These are phyloP conservation scores for Astrephomene gubernaculifera DNA, from an alignment of 139 green algal species.

Conservation along the genomic window DNA sequence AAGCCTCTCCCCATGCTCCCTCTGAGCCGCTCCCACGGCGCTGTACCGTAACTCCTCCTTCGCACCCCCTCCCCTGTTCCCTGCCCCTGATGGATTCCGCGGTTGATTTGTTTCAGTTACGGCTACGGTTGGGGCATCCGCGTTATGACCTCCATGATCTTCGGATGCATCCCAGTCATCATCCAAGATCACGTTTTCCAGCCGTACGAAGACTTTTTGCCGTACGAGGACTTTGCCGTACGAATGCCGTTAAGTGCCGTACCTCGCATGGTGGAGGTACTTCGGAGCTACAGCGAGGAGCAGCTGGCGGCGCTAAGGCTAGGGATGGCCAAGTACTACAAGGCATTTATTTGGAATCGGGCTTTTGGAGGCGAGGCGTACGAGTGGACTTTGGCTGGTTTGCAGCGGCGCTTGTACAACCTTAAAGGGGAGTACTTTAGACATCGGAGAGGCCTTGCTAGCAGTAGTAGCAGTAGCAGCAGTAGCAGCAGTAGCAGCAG, in stretches of 20 bases:
- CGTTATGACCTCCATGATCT: slow-evolving; percentile 40
- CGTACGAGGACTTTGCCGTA: slow-evolving; percentile 66
- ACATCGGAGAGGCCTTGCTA: no score
- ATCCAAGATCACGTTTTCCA: slow-evolving; percentile 55
- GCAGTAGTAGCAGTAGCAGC: no score
- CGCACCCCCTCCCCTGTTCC: not conserved
- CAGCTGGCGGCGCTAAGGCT: slow-evolving; percentile 41
- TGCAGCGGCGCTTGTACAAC: slow-evolving; percentile 21
- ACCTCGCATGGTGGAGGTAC: slow-evolving; percentile 47
- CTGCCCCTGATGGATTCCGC: no score
- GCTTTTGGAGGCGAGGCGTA: slow-evolving; percentile 46
- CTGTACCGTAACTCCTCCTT: not conserved
- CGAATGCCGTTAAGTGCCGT: slow-evolving; percentile 48
- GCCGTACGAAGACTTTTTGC: slow-evolving; percentile 57
- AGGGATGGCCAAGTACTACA: slow-evolving; percentile 48
- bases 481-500: no score
- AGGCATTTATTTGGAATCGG: slow-evolving; percentile 60
- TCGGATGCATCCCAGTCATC: slow-evolving; percentile 68
- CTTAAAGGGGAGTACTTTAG: slow-evolving; percentile 21
- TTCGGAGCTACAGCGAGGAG: slow-evolving; percentile 41
- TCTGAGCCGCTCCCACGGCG: not conserved
- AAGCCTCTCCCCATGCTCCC: no score
- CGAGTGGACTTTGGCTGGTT: slow-evolving; percentile 53
- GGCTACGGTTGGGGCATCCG: slow-evolving; percentile 63
- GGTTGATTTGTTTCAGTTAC: slow-evolving; percentile 26